Base-by-base conservation (phyloP, 2,329 filamentous ascomycete species). In the Microcyclospora tardicrescens region DNA sequence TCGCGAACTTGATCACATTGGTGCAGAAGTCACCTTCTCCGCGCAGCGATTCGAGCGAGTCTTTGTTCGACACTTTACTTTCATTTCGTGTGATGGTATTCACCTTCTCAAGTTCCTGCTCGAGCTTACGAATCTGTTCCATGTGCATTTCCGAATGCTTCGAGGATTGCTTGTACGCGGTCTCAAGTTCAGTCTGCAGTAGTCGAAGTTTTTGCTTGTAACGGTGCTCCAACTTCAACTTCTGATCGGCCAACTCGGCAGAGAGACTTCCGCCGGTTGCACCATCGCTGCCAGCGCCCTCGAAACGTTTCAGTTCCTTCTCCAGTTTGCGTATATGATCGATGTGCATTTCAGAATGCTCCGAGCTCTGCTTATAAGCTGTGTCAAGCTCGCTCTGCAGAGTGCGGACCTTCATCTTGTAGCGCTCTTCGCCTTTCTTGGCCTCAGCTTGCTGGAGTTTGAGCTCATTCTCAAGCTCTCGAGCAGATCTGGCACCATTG, bases 11-110 rank as follows among this genome's bases (percentile, higher is more conserved):
- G 36, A 53, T 46, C 10, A 62, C 54, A 33, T 59, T 58, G 24
- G 49, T 44, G 36, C 52, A 50, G 43, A 62, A 54, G 43, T 62
- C 60, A 10, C 60, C 60, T 47, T 63, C 61, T 6, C 56, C 59
- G 32, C 54, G 56, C 24, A 43, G 43, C 15, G 36, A 35, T 24
- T 24, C 19, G 19, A 24, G 19, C 19, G 19, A 24, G 19, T 24
- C 19, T 24, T 8, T 24, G 19, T 24, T 24, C 19, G 19, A 24
- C 8, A 8, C 19, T 24, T 24, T 24, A 24, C 19, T 24, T 24
- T 24, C 19, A 15, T 10, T 32, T 15, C 14, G 12, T n/a, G 30
- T 32, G 15, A 37, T 44, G 30, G 46, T 48, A 16, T 47, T 35
- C 6, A 46, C 43, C 10, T 36, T 45, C 11, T 41, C 41, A 13